Base-by-base conservation (phyloP, 257 asterid species). In the Oldenlandia corymbosa region DNA sequence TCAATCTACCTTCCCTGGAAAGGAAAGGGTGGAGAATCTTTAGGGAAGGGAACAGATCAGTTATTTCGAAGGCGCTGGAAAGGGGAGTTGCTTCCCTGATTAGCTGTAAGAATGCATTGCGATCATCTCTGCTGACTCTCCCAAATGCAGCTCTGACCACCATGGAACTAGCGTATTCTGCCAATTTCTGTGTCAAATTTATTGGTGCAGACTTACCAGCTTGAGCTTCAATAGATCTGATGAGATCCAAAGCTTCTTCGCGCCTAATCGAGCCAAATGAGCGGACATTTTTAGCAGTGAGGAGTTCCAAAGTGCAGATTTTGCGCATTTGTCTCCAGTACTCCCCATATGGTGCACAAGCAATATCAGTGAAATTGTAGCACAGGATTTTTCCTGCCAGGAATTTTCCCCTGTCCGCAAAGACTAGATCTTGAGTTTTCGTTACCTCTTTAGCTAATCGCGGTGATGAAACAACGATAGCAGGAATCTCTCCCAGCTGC, bases 321-420 rank as follows among this genome's bases (percentile, higher is more conserved):
- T 34, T 57, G 46, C 28, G 62, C 62, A 23, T n/a, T 16, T 61
- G 69, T 26, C 72, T 66, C 76, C 73, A 75, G 45, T 70, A 65
- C 4, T 26, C 57, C 1, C 76, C 79, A 36, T 70, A 66, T 10
- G 75, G 76, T 27, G 70, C 57, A 14, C 48, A 70, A 1, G 50
- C 75, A 18, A 74, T 60, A n/a, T 46, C 66, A 1, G 46, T 13
- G 24, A 5, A 45, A 41, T 74, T 53, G 42, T 74, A 74, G 13
- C 46, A 27, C 45, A 66, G 4, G 54, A 60, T 34, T 2, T 23
- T 67, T 0, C 49, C 24, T 1, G 43, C 65, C 2, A 48, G 34
- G 21, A 60, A 23, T 26, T 36, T 30, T 2, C 66, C 73, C 62
- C 79, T 52, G 37, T 31, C 26, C 5, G 76, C 73, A 4, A 75